Evolutionary conservation across 768 basidiomycete genomes (phyloP).

Genomic region (Boletus edulis): DNA sequence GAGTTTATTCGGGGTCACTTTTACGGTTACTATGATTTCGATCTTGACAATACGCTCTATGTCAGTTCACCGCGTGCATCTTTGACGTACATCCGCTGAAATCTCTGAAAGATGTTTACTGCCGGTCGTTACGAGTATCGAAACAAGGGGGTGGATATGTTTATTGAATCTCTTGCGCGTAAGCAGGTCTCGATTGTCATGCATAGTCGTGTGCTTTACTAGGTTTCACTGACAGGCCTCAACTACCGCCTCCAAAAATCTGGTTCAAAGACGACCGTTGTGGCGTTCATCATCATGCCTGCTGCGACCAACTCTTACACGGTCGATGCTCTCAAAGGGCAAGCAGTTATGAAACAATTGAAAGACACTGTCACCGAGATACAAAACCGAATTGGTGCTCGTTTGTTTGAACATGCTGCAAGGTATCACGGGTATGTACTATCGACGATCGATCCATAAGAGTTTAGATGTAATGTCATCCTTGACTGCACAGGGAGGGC

Average conservation of each 20-base stretch:
- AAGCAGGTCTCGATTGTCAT: conserved; percentile 21
- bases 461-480: not conserved
- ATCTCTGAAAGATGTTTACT: conserved; percentile 77
- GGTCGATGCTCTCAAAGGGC: conserved; percentile 94
- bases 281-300: conserved; percentile 99
- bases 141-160: conserved; percentile 99
- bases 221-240: conserved; percentile 35
- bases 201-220: not conserved
- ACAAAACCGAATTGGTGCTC: conserved; percentile 86
- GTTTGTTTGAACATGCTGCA: conserved; percentile 92
- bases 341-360: conserved; percentile 96
- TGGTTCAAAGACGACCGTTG: conserved; percentile 78
- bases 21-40: conserved; percentile 96
- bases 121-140: conserved; percentile 99
- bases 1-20: conserved; percentile 98
- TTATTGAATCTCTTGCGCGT: conserved; percentile 95
- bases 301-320: conserved; percentile 96
- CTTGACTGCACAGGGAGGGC: conserved; percentile 50
- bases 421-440: conserved; percentile 79
- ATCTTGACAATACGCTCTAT: conserved; percentile 88
- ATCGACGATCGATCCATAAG: not conserved
- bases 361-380: conserved; percentile 96
- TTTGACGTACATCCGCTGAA: conserved; percentile 3
- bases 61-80: conserved; percentile 37
- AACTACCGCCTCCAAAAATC: conserved; percentile 61